Conservation (phyloP, 768 basidiomycete species). For the Lyophyllum semitale region DNA sequence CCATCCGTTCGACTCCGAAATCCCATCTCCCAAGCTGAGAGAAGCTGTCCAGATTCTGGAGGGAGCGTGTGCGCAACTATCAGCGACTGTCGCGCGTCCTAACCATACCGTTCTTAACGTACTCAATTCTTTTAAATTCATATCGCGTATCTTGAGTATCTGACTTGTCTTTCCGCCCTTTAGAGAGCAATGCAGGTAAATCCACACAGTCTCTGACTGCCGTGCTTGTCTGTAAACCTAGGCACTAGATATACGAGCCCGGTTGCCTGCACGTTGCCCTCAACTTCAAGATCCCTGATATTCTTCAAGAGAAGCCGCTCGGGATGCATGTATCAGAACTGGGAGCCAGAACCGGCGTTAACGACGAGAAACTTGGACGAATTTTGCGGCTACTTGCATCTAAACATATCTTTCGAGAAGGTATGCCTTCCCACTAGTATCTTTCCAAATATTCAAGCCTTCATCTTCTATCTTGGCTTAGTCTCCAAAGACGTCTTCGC, state of each 20-base stretch:
- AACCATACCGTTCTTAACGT: conserved; percentile 25
- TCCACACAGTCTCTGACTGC: neutral
- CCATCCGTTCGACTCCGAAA: conserved; percentile 22
- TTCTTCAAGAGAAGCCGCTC: conserved; percentile 33
- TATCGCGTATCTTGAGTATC: neutral
- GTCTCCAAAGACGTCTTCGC: conserved; percentile 38
- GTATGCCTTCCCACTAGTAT: conserved; percentile 12
- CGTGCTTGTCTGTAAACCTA: neutral
- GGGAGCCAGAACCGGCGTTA: conserved; percentile 27
- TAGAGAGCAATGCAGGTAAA: conserved; percentile 8
- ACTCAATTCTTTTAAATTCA: neutral
- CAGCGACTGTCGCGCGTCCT: conserved; percentile 24
- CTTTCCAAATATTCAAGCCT: neutral
- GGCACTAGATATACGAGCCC: conserved; percentile 28
- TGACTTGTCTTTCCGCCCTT: neutral
- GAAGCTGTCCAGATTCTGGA: conserved; percentile 27
- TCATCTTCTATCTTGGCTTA: conserved; percentile 16
- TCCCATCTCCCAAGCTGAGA: conserved; percentile 16
- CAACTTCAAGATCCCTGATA: conserved; percentile 39
- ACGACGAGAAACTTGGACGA: conserved; percentile 36
- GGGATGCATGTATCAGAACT: conserved; percentile 38
- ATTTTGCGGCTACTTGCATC: conserved; percentile 40
- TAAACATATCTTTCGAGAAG: conserved; percentile 39
- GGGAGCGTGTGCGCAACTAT: conserved; percentile 29
- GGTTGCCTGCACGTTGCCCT: conserved; percentile 34